A percentile compares a stretch with the other conserved stretches of the same genome.
phyloP scores from a whole-genome alignment of 1,284 basidiomycete genomes.

The Boletus sp. region DNA sequence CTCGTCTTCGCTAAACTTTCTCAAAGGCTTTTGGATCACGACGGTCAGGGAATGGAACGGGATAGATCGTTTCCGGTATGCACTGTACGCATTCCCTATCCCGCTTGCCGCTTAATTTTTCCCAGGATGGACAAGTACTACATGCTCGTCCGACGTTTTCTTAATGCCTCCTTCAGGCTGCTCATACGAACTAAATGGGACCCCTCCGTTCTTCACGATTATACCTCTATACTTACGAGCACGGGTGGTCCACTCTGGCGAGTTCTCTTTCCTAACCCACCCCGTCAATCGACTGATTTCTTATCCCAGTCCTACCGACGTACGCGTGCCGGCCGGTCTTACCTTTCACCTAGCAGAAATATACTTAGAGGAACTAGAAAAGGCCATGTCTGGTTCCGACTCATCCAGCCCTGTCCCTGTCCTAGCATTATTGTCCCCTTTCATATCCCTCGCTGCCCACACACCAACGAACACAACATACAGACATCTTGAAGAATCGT shows the following conservation, averaged over 20 bases:
- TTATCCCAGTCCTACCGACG: conserved; percentile 59
- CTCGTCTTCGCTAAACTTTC: conserved; percentile 66
- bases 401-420: conserved; percentile 52
- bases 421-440: conserved; percentile 57
- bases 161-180: conserved; percentile 81
- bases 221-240: conserved; percentile 63
- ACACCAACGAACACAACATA: conserved; percentile 61
- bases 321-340: conserved; percentile 73
- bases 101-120: conserved; percentile 5
- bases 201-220: conserved; percentile 46
- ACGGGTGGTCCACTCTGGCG: conserved; percentile 78
- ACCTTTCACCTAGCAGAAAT: conserved; percentile 87
- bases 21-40: conserved; percentile 88
- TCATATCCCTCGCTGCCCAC: conserved; percentile 64
- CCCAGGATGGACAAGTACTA: conserved; percentile 94
- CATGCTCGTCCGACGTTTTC: conserved; percentile 86
- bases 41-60: conserved; percentile 90
- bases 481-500: conserved; percentile 59
- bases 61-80: conserved; percentile 83
- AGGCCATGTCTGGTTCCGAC: conserved; percentile 43
- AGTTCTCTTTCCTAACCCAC: conserved; percentile 21
- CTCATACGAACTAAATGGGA: conserved; percentile 75
- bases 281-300: conserved; percentile 3
- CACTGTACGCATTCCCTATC: conserved; percentile 1
- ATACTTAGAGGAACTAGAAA: conserved; percentile 88